These are phyloP conservation scores for Adenanthera pavonina DNA, from an alignment of 306 rosid genomes.

Conservation along the genomic window DNA sequence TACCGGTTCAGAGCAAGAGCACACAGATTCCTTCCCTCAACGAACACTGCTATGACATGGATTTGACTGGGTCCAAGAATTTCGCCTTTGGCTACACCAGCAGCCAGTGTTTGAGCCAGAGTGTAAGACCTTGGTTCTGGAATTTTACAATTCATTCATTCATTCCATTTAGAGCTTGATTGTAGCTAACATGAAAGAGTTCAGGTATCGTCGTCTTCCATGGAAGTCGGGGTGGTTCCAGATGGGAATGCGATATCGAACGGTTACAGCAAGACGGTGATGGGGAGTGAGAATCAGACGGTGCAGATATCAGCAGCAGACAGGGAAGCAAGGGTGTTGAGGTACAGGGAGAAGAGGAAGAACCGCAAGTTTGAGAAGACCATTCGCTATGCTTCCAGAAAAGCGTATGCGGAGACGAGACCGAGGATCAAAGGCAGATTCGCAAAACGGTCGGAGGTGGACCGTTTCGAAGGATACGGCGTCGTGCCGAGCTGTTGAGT, in stretches of 20 bases:
- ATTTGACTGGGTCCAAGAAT: slow-evolving; percentile 58
- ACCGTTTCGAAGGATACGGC: slow-evolving; percentile 70
- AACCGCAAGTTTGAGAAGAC: slow-evolving; percentile 96
- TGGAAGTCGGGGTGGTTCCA: slow-evolving; percentile 86
- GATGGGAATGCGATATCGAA: slow-evolving; percentile 66
- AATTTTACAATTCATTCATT: not conserved
- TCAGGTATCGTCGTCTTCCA: slow-evolving; percentile 88
- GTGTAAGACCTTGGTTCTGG: slow-evolving; percentile 54
- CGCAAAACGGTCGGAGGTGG: slow-evolving; percentile 77
- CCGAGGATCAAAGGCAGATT: slow-evolving; percentile 97
- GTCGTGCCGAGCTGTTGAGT: slow-evolving; percentile 76
- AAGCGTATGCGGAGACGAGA: slow-evolving; percentile 94
- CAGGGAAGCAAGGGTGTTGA: slow-evolving; percentile 88
- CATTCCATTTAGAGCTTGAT: not conserved
- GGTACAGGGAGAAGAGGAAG: slow-evolving; percentile 99
- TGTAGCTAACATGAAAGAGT: slow-evolving; percentile 21
- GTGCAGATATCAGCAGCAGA: slow-evolving; percentile 76
- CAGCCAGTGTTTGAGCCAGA: slow-evolving; percentile 69
- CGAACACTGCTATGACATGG: slow-evolving; percentile 53
- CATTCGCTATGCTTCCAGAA: slow-evolving; percentile 90
- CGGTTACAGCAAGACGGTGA: slow-evolving; percentile 44
- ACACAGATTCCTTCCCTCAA: slow-evolving; percentile 39
- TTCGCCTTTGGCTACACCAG: slow-evolving; percentile 54
- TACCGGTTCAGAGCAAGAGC: slow-evolving; percentile 67
- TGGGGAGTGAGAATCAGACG: slow-evolving; percentile 40